These are phyloP conservation scores for Sistotremastrum suecicum DNA, from an alignment of 768 basidiomycete species.

Conservation along the genomic window DNA sequence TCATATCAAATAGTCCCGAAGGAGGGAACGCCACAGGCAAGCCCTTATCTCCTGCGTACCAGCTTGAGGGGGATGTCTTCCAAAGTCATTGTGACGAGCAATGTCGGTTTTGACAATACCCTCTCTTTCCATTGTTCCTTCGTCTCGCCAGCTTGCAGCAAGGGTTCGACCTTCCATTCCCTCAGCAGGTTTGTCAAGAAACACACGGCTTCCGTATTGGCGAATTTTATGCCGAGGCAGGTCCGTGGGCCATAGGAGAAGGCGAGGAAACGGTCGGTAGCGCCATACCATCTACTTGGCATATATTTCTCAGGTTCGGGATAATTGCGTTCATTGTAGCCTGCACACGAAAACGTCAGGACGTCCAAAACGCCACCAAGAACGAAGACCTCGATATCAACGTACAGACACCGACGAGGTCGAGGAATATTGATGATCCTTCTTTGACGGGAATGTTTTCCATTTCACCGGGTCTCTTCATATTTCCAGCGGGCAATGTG, in stretches of 20 bases:
- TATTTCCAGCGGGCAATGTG: constrained; percentile 7
- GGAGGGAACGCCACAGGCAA: no score
- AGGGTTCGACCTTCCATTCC: constrained; percentile 16
- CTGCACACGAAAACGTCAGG: constrained; percentile 10
- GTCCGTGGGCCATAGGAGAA: constrained; percentile 17
- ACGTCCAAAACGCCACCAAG: constrained; percentile 17
- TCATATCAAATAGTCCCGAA: no score
- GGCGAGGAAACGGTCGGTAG: constrained; percentile 3
- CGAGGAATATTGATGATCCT: neutral
- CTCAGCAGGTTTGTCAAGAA: constrained; percentile 14
- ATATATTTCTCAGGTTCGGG: constrained; percentile 22
- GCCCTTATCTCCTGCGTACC: no score
- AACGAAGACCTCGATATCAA: constrained; percentile 10
- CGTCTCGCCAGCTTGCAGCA: constrained; percentile 12
- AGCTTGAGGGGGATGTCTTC: no score
- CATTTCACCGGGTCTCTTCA: constrained; percentile 6
- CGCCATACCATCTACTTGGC: constrained; percentile 25
- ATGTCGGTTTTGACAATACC: constrained; percentile 3
- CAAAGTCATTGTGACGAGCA: no score
- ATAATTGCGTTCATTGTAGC: constrained; percentile 23
- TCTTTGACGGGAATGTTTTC: constrained; percentile 8
- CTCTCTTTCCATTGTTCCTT: constrained; percentile 11
- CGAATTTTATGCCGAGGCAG: constrained; percentile 20
- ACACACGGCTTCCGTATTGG: constrained; percentile 12
- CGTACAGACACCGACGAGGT: neutral